Evolutionary conservation across 257 asterid species (phyloP), one percentile per base, ranked within the genome.

Genomic region (Solanum dulcamara): DNA sequence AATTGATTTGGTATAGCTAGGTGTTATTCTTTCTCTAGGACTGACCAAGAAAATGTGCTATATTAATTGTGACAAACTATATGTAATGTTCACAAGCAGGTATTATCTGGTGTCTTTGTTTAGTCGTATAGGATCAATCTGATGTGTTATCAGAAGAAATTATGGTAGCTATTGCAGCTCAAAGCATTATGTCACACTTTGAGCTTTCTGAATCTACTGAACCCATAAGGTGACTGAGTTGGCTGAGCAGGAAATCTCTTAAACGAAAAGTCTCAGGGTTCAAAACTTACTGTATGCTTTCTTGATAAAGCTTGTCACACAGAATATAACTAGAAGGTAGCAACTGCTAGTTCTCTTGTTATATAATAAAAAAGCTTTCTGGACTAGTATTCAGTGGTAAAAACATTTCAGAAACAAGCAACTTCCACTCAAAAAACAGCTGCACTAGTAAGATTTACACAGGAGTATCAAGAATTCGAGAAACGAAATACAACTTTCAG

Each of bases 371-470:
- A 10, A 59, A 59, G 14, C 66, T 57, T 57, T 10, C 28, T 22
- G 53, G 32, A 71, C 20, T 37, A 10, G 26, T 2, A 44, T 1
- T 72, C 80, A 71, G 33, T 11, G 1, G 20, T 6, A 0, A 14
- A 10, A 13, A 42, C 1, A 74, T 12, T 12, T 14, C 8, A 4
- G n/a, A 46, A 79, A 48, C 64, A 85, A 74, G 22, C 24, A 75
- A 48, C 60, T 42, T 42, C 33, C 33, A 83, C 84, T 74, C 85
- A 40, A 80, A 71, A 48, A 46, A 68, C 46, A 62, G 44, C 87
- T 86, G 84, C 85, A 85, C 62, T 79, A 42, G 57, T 68, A 87
- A 80, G 72, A 89, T 92, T 87, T 90, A 90, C 94, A 90, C 33
- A 38, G 74, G 83, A 83, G 81, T 71, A 85, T 51, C 40, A 80